A percentile compares a stretch with the other conserved stretches of the same genome.
These are phyloP conservation scores for Paraleonurus japonicus DNA, from an alignment of 257 asterid genomes.

Conservation along the genomic window DNA sequence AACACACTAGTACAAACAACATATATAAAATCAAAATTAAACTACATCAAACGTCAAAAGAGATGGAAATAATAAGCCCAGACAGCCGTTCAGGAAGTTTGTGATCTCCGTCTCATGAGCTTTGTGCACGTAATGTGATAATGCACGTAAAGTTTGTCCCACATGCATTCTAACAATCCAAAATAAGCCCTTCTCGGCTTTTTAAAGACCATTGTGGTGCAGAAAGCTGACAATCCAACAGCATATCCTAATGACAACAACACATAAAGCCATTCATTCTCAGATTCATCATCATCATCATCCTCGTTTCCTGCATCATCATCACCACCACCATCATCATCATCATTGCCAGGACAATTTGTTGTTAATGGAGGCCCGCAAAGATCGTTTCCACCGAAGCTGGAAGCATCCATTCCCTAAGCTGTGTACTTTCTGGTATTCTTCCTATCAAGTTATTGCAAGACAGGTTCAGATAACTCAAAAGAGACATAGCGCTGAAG, in stretches of 20 bases:
- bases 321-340: not conserved
- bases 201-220: not conserved
- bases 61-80: not conserved
- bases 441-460: not conserved
- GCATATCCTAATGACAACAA: not conserved
- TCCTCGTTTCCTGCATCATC: not conserved
- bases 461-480: not conserved
- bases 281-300: not conserved
- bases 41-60: too few species aligned
- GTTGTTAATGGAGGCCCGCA: not conserved
- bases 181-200: not conserved
- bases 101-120: not conserved
- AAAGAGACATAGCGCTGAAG: not conserved
- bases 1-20: too few species aligned
- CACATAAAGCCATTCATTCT: not conserved
- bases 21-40: too few species aligned
- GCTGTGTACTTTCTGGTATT: not conserved
- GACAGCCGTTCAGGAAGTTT: not conserved
- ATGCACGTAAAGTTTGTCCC: not conserved
- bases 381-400: not conserved
- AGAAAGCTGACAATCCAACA: not conserved
- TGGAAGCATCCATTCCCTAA: not conserved
- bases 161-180: not conserved
- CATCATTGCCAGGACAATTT: not conserved
- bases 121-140: not conserved